phyloP scores from a whole-genome alignment of 306 rosid genomes.

The Ochetophila trinervis region DNA sequence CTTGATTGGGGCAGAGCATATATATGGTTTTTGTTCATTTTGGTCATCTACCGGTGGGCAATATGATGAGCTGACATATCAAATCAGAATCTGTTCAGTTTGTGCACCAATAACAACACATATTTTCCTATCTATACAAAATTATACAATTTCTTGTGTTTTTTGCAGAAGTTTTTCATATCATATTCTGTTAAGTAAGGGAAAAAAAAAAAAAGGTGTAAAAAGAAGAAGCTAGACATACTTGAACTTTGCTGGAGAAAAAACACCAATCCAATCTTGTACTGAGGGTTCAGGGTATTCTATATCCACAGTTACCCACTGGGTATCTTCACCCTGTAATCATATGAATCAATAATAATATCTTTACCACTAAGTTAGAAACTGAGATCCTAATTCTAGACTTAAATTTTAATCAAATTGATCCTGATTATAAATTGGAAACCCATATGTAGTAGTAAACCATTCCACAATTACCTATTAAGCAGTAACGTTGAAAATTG shows the following conservation, averaged over 20 bases:
- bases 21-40: constrained; percentile 26
- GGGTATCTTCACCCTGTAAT: constrained; percentile 67
- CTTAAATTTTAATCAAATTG: too few relatives aligned
- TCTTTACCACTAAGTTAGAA: too few relatives aligned
- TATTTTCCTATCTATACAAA: neutral
- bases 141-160: too few relatives aligned
- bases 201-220: neutral
- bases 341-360: constrained; percentile 1
- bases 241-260: constrained; percentile 78
- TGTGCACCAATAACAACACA: neutral
- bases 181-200: neutral
- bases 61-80: constrained; percentile 20
- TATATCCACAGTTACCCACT: constrained; percentile 53
- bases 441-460: too few relatives aligned
- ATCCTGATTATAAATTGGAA: too few relatives aligned
- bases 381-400: too few relatives aligned
- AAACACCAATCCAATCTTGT: constrained; percentile 71
- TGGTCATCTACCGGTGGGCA: constrained; percentile 29
- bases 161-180: too few relatives aligned
- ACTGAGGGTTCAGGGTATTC: constrained; percentile 38
- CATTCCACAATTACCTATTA: too few relatives aligned
- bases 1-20: constrained; percentile 38
- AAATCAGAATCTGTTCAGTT: constrained; percentile 4
- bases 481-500: too few relatives aligned
- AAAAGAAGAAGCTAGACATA: constrained; percentile 18